Conservation (phyloP, 805 yeast genomes). For the Allodekkera sacchari region DNA sequence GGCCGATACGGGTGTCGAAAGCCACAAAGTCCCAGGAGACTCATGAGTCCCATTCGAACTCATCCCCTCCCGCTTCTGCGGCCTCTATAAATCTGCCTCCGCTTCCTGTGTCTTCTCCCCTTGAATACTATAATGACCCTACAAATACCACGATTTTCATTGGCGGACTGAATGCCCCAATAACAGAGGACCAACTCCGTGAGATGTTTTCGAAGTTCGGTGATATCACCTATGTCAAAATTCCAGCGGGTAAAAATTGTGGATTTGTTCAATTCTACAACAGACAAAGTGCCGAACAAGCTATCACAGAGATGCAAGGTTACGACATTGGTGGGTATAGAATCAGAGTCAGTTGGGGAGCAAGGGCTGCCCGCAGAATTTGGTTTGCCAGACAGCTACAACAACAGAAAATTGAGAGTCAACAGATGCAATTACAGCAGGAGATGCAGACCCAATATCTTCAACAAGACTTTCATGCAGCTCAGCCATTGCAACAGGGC, state of each 20-base stretch:
- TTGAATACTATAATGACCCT: constrained; percentile 66
- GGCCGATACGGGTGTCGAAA: constrained; percentile 71
- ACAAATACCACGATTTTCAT: constrained; percentile 70
- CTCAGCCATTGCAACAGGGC: constrained; percentile 6
- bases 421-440: constrained; percentile 21
- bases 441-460: constrained; percentile 8
- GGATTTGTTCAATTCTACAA: constrained; percentile 81
- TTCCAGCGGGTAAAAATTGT: constrained; percentile 69
- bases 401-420: constrained; percentile 21
- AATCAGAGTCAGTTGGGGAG: constrained; percentile 83
- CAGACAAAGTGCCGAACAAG: constrained; percentile 76
- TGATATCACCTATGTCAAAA: constrained; percentile 65
- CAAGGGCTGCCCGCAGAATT: constrained; percentile 39
- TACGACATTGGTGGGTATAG: constrained; percentile 75
- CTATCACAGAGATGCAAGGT: constrained; percentile 84
- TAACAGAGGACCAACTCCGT: constrained; percentile 55
- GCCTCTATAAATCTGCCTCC: constrained; percentile 17
- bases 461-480: constrained; percentile 9
- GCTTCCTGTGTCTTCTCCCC: constrained; percentile 32
- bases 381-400: constrained; percentile 27
- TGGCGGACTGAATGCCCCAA: constrained; percentile 56
- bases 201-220: constrained; percentile 62
- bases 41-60: too few relatives aligned
- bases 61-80: constrained; percentile 8
- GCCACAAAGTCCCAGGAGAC: constrained; percentile 48